A percentile compares a stretch with the other conserved stretches of the same genome.
phyloP scores from a whole-genome alignment of 495 filamentous ascomycete species.

The Clavariopsis aquatica region DNA sequence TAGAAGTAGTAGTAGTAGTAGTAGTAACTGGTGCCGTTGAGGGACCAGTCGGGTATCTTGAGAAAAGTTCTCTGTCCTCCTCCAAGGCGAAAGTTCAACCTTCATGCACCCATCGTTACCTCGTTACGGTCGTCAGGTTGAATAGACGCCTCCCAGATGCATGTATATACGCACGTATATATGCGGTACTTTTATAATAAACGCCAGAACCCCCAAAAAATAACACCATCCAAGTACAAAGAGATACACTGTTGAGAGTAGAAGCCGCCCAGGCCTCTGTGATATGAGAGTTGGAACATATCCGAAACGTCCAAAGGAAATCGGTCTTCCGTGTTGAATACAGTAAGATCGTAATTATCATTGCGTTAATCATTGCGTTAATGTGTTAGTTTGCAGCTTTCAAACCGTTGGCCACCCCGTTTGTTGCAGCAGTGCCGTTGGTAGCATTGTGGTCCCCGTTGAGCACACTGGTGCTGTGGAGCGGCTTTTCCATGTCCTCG shows the following conservation, averaged over 20 bases:
- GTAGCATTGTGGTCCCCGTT: constrained; percentile 9
- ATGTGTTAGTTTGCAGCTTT: constrained; percentile 21
- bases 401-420: constrained; percentile 27
- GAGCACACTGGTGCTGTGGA: constrained; percentile 33
- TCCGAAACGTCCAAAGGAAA: constrained; percentile 7
- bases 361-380: neutral
- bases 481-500: constrained; percentile 59
- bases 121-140: constrained; percentile 37
- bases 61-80: constrained; percentile 5
- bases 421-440: constrained; percentile 16
- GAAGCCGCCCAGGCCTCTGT: neutral
- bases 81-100: neutral
- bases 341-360: constrained; percentile 5
- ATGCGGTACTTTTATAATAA: constrained; percentile 9
- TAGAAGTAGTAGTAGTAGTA: constrained; percentile 1
- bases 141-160: constrained; percentile 37
- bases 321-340: constrained; percentile 32
- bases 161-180: constrained; percentile 14
- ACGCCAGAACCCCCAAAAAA: neutral
- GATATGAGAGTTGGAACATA: neutral
- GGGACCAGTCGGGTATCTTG: constrained; percentile 27
- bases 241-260: constrained; percentile 25
- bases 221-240: neutral
- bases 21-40: constrained; percentile 18
- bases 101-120: constrained; percentile 14